Evolutionary conservation across 2,329 filamentous ascomycete species (phyloP).

Genomic region (Alternaria sp.): DNA sequence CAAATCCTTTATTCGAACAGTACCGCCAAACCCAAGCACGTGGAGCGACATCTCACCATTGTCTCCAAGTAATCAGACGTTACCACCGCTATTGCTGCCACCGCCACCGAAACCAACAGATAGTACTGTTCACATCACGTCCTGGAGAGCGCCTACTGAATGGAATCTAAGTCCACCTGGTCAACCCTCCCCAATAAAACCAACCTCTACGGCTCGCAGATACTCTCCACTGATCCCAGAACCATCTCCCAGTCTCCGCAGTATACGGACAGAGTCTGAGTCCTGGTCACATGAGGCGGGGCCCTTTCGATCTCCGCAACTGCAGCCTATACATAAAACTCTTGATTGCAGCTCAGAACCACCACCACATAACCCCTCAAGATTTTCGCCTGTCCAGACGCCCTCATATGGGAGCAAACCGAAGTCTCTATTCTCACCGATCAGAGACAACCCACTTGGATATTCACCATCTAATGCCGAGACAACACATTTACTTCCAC

Average conservation of each 20-base stretch:
- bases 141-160: constrained; percentile 43
- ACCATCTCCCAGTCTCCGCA: constrained; percentile 33
- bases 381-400: constrained; percentile 22
- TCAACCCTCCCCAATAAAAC: constrained; percentile 14
- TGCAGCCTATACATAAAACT: constrained; percentile 35
- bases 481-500: background rate
- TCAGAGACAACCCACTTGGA: background rate
- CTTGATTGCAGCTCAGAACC: constrained; percentile 16
- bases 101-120: constrained; percentile 6
- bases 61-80: constrained; percentile 11
- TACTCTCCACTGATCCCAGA: constrained; percentile 45
- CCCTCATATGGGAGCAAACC: background rate
- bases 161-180: constrained; percentile 27
- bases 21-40: constrained; percentile 29
- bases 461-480: background rate
- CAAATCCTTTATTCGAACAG: constrained; percentile 41
- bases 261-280: constrained; percentile 24
- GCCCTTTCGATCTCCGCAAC: constrained; percentile 20
- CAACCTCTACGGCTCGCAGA: constrained; percentile 19
- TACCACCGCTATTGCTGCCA: constrained; percentile 6
- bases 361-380: constrained; percentile 34
- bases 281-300: constrained; percentile 17
- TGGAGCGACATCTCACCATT: constrained; percentile 34
- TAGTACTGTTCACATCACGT: constrained; percentile 20
- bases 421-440: background rate